Evolutionary conservation across 2,329 filamentous ascomycete species (phyloP).

Genomic region (Xylariaceae sp.): DNA sequence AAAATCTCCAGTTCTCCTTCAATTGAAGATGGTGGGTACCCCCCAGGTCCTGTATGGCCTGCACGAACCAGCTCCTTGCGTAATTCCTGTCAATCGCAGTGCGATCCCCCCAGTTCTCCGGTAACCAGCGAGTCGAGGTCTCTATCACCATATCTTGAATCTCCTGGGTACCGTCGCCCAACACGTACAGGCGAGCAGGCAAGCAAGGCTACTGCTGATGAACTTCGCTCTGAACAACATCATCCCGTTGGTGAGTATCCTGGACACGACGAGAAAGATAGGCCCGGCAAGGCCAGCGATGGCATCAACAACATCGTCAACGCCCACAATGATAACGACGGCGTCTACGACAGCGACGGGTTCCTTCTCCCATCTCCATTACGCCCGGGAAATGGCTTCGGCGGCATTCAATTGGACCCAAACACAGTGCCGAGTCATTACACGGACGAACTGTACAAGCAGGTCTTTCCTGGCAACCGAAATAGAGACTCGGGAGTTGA

Average conservation of each 20-base stretch:
- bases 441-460: neutral
- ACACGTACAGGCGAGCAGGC: conserved; percentile 21
- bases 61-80: conserved; percentile 39
- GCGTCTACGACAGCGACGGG: neutral
- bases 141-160: conserved; percentile 39
- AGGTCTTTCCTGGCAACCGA: neutral
- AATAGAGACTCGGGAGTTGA: conserved; percentile 12
- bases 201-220: conserved; percentile 31
- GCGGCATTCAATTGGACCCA: too few relatives aligned
- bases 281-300: conserved; percentile 28
- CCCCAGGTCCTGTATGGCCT: conserved; percentile 39
- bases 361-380: too few relatives aligned
- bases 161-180: conserved; percentile 29
- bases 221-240: conserved; percentile 38
- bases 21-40: conserved; percentile 95
- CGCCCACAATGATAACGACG: neutral
- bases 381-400: too few relatives aligned
- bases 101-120: conserved; percentile 27
- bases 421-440: too few relatives aligned
- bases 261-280: conserved; percentile 27
- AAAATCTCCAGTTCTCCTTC: conserved; percentile 98
- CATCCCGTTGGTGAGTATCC: conserved; percentile 47
- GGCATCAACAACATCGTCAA: neutral
- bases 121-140: conserved; percentile 31
- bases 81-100: conserved; percentile 23